Conservation (phyloP, 352 stramenopile species). For the Phytophthora fragariaefolia region DNA sequence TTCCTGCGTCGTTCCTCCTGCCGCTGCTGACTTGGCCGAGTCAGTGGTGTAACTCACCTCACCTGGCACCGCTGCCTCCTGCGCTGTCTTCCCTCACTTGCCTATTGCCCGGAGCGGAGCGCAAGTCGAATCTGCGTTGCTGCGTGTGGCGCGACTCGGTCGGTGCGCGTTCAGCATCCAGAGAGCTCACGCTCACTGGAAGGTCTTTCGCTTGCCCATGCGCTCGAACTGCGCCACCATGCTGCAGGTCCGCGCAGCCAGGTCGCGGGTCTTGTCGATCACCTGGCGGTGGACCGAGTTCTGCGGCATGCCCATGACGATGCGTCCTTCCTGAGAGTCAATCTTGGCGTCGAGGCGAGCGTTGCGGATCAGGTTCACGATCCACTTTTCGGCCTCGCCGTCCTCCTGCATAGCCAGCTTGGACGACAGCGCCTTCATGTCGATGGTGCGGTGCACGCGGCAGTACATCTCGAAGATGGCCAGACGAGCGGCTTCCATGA, state of each 20-base stretch:
- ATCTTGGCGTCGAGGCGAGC: slow-evolving; percentile 98
- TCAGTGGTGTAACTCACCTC: slow-evolving; percentile 23
- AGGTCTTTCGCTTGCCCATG: slow-evolving; percentile 83
- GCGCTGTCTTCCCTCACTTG: slow-evolving; percentile 13
- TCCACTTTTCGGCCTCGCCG: slow-evolving; percentile 98
- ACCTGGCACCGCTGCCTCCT: slow-evolving; percentile 8
- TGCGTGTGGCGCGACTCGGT: slow-evolving; percentile 24
- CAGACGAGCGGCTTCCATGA: slow-evolving; percentile 97
- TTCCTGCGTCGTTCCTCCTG: slow-evolving; percentile 33
- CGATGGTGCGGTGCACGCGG: slow-evolving; percentile 99
- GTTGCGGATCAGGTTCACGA: slow-evolving; percentile 99
- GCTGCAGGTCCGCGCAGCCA: slow-evolving; percentile 92
- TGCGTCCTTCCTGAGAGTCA: slow-evolving; percentile 96
- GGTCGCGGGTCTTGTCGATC: slow-evolving; percentile 97
- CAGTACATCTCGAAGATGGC: slow-evolving; percentile 99
- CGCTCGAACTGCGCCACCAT: slow-evolving; percentile 89
- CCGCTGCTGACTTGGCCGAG: slow-evolving; percentile 14
- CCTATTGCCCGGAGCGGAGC: slow-evolving; percentile 17
- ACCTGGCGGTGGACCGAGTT: slow-evolving; percentile 97
- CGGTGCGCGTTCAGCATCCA: slow-evolving; percentile 26
- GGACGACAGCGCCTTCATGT: slow-evolving; percentile 96
- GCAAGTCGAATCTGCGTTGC: slow-evolving; percentile 15
- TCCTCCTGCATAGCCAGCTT: slow-evolving; percentile 97
- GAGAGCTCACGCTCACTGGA: slow-evolving; percentile 50
- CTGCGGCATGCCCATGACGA: slow-evolving; percentile 96